Base-by-base conservation (phyloP, 1,284 basidiomycete species). In the Trametes pubescens region DNA sequence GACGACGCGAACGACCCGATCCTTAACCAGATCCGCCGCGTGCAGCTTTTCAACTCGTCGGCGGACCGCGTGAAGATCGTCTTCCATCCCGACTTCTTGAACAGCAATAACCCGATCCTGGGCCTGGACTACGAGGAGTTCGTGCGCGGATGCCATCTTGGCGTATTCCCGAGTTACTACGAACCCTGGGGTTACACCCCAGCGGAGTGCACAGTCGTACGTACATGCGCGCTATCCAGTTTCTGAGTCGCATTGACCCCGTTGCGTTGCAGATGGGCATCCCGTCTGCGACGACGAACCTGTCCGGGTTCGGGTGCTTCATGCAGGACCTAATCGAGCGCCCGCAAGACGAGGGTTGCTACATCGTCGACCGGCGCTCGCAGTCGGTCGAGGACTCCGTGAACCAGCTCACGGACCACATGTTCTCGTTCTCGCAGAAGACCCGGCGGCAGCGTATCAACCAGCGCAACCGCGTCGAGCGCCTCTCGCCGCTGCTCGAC, bases 61-160 rank as follows among this genome's bases (percentile, higher is more conserved):
- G 73, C 83, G 38, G 97, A 99, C 74, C 86, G 93, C 58, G 96
- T 98, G 78, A 98, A 99, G 83, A 86, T 99, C 75, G 87, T 99
- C 61, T 99, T 99, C 87, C 97, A 99, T 79, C 97, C 97, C 5
- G 97, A 99, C 77, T 99, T 99, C 81, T 79, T 99, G 75, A 99
- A 97, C 80, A 91, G 94, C 64, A 98, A 96, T 81, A 98, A 99
- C 81, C 97, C 97, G 0, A 98, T 99, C 63, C 81, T 99, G 24
- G 96, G 96, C 2, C 84, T 99, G 66, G 97, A 99, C 77, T 99
- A 99, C 76, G 97, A 99, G 78, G 97, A 99, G 81, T 99, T 99
- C 75, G 97, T 99, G 16, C 85, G 97, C 69, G 97, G 97, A 3
- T 99, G 97, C 76, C 97, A 99, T 82, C 81, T 99, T 65, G 97